These are phyloP conservation scores for Cornus controversa DNA, from an alignment of 148 eudicot species.

Conservation along the genomic window DNA sequence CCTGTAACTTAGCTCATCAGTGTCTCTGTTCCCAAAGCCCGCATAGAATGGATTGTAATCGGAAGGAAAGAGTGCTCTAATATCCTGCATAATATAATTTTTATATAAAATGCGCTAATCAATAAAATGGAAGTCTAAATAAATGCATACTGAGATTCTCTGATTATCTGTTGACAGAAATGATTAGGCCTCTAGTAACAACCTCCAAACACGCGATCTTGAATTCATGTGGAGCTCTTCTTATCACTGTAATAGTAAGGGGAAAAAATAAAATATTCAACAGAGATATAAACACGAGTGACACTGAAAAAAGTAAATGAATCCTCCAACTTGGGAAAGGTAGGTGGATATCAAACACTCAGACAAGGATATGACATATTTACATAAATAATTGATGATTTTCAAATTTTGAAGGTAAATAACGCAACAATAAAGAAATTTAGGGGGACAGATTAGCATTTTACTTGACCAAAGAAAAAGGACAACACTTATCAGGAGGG, in stretches of 20 bases:
- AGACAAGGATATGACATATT: background rate
- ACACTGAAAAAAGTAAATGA: background rate
- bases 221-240: conserved; percentile 99
- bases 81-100: conserved; percentile 58
- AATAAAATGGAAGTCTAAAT: background rate
- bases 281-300: background rate
- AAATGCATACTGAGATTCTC: background rate
- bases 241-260: conserved; percentile 65
- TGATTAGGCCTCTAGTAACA: conserved; percentile 12
- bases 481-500: too few species aligned
- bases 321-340: background rate
- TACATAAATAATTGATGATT: background rate
- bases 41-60: conserved; percentile 98
- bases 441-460: too few species aligned
- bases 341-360: background rate
- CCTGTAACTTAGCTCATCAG: conserved; percentile 92
- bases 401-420: background rate
- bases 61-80: conserved; percentile 89
- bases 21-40: conserved; percentile 97
- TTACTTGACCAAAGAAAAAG: too few species aligned
- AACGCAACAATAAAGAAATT: background rate
- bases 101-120: background rate
- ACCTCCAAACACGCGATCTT: conserved; percentile 99
- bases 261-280: background rate
- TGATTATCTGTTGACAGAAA: conserved; percentile 1